Percentiles rank a stretch among this genome's conserved stretches.
These are phyloP conservation scores for Turritis glabra DNA, from an alignment of 345 rosid genomes.

Conservation along the genomic window DNA sequence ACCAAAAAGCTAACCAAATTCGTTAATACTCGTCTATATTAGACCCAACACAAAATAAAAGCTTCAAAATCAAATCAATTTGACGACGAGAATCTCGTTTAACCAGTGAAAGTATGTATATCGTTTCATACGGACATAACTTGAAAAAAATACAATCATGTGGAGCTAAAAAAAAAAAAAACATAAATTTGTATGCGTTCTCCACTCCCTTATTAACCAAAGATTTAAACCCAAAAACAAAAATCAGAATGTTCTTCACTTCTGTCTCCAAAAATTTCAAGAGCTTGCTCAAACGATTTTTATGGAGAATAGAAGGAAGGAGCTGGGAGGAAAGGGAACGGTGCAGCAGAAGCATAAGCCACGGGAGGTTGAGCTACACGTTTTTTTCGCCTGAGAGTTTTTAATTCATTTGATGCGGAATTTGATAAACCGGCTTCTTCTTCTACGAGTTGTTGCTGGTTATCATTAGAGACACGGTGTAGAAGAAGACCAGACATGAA, in stretches of 20 bases:
- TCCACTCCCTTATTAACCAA: conserved; percentile 32
- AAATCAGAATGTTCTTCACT: conserved; percentile 16
- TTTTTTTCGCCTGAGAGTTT: conserved; percentile 26
- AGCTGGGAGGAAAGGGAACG: conserved; percentile 91
- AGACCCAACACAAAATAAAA: background rate
- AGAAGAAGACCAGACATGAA: conserved; percentile 82
- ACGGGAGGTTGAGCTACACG: conserved; percentile 55
- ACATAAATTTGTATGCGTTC: background rate
- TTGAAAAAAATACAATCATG: background rate
- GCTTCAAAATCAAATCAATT: background rate
- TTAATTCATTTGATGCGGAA: conserved; percentile 25
- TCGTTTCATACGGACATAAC: background rate
- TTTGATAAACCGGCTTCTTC: conserved; percentile 24
- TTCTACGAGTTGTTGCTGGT: conserved; percentile 37
- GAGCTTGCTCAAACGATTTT: conserved; percentile 5
- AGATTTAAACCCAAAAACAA: conserved; percentile 8
- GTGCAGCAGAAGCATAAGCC: conserved; percentile 84
- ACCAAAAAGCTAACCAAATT: conserved; percentile 1
- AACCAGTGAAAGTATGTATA: background rate
- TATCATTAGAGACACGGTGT: conserved; percentile 58
- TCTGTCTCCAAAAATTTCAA: conserved; percentile 1
- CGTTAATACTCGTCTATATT: background rate
- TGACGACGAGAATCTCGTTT: background rate
- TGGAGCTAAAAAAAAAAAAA: background rate
- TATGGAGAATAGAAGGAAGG: conserved; percentile 53